Conservation (phyloP, 139 green algal species). For the Tetraselmis chui region DNA sequence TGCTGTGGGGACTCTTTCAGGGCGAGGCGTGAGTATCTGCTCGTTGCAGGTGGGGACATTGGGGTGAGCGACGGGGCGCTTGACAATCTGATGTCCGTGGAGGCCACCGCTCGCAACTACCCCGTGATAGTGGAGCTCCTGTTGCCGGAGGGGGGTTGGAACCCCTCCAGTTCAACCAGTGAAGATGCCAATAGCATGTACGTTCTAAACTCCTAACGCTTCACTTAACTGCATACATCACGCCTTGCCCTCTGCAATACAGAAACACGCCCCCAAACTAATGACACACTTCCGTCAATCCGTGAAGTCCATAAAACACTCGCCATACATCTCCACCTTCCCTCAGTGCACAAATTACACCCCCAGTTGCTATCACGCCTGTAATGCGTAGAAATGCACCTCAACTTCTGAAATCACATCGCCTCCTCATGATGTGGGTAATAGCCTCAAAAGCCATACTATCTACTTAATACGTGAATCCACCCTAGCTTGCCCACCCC, state of each 20-base stretch:
- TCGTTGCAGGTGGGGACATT: background rate
- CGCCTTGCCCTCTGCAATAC: background rate
- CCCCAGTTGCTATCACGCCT: too few relatives aligned
- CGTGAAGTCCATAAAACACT: background rate
- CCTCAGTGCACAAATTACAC: too few relatives aligned
- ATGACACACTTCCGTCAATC: too few relatives aligned
- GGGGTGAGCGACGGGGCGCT: background rate
- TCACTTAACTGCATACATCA: background rate
- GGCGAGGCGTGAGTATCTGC: background rate
- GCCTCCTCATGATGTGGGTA: too few relatives aligned
- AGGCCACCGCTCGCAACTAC: background rate
- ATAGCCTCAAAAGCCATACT: too few relatives aligned
- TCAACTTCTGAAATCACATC: too few relatives aligned
- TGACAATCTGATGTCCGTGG: background rate
- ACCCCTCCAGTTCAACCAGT: too few relatives aligned
- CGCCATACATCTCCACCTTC: too few relatives aligned
- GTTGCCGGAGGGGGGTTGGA: background rate
- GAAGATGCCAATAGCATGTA: too few relatives aligned
- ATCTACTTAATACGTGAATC: too few relatives aligned
- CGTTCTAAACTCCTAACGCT: background rate
- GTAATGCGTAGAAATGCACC: too few relatives aligned
- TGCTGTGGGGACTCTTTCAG: background rate
- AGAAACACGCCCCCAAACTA: background rate
- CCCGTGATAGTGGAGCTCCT: background rate
- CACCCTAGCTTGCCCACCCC: too few relatives aligned